Evolutionary conservation across 768 basidiomycete genomes (phyloP).

Genomic region (Glaciozyma martinii): DNA sequence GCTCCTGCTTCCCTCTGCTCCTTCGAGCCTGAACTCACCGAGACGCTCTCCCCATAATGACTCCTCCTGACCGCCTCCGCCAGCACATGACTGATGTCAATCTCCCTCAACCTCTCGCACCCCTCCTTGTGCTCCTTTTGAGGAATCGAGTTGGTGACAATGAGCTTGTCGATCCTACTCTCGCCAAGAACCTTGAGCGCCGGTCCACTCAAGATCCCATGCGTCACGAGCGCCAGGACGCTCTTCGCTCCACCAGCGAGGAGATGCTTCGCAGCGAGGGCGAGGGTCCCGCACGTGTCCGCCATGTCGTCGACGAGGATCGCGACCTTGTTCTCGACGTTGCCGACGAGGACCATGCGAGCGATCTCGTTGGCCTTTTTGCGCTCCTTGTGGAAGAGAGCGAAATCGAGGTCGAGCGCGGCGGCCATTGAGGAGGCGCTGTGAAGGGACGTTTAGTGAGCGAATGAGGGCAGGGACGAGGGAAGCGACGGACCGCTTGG

Average conservation of each 20-base stretch:
- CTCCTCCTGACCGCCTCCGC: conserved; percentile 52
- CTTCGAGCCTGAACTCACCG: too few species aligned
- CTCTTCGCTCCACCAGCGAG: conserved; percentile 76
- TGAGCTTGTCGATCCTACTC: conserved; percentile 79
- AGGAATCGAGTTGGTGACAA: conserved; percentile 97
- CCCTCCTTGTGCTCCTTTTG: conserved; percentile 63
- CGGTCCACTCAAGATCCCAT: conserved; percentile 80
- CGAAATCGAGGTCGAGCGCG: conserved; percentile 91
- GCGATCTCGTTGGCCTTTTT: conserved; percentile 93
- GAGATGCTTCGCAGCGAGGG: conserved; percentile 79
- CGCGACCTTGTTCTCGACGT: conserved; percentile 82
- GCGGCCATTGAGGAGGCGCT: conserved; percentile 97
- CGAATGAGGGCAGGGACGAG: neutral
- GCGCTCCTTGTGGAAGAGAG: conserved; percentile 97
- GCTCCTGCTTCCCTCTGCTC: neutral
- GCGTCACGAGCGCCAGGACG: conserved; percentile 88
- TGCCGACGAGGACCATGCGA: conserved; percentile 89
- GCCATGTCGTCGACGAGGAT: conserved; percentile 99
- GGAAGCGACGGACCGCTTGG: conserved; percentile 62
- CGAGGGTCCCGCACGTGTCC: conserved; percentile 89
- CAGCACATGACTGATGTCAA: conserved; percentile 88
- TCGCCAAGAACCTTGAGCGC: conserved; percentile 65
- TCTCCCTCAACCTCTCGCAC: conserved; percentile 77
- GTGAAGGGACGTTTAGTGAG: conserved; percentile 13
- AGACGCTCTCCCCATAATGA: conserved; percentile 29